Percentiles rank a stretch among this genome's conserved stretches.
These are phyloP conservation scores for Carex pumila DNA, from an alignment of 176 grass and related monocot genomes.

Conservation along the genomic window DNA sequence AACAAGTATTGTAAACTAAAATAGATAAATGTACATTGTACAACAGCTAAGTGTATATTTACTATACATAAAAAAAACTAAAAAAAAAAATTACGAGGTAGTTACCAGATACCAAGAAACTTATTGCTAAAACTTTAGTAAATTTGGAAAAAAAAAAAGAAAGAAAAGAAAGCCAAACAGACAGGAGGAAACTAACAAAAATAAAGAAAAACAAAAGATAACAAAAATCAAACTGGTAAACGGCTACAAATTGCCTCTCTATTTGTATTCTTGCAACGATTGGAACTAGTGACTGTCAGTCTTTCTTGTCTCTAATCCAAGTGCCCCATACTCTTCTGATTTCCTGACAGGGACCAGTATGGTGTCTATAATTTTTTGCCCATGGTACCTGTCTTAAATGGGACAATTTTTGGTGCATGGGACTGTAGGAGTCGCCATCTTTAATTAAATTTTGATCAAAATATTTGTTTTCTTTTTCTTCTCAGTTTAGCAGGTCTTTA, in stretches of 20 bases:
- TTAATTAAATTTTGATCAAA: neutral
- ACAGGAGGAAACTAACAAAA: neutral
- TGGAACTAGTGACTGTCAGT: neutral
- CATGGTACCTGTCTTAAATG: neutral
- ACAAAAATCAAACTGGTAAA: neutral
- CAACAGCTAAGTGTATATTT: too few relatives aligned
- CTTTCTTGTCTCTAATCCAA: neutral
- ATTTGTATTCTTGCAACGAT: neutral
- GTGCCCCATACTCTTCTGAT: neutral
- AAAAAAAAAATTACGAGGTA: too few relatives aligned
- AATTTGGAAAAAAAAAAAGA: neutral
- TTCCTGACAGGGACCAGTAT: neutral
- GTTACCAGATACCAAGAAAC: too few relatives aligned
- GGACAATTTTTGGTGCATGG: neutral
- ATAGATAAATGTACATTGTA: too few relatives aligned
- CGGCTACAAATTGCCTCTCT: neutral
- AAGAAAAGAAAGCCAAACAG: neutral
- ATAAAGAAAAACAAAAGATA: neutral
- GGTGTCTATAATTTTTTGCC: neutral
- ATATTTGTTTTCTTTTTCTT: neutral
- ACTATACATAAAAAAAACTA: too few relatives aligned
- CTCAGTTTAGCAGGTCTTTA: neutral
- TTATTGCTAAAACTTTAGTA: neutral
- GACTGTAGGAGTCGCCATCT: neutral
- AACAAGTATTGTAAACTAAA: too few relatives aligned